phyloP scores from a whole-genome alignment of 2,329 filamentous ascomycete genomes.

The Fusarium sublunatum region DNA sequence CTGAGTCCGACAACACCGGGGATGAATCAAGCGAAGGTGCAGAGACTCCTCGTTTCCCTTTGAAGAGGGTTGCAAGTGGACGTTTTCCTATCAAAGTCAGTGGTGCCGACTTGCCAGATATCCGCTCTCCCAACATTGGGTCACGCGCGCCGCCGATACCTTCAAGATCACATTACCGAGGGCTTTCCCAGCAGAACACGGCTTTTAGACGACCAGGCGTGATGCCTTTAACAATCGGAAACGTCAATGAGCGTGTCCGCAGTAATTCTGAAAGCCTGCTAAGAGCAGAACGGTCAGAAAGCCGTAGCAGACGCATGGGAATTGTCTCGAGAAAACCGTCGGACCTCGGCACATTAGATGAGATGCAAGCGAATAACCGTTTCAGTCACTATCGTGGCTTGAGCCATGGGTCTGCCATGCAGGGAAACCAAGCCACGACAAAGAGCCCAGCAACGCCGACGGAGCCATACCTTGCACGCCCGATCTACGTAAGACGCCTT shows the following conservation, averaged over 20 bases:
- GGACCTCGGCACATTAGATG: slow-evolving; percentile 72
- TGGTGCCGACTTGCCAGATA: slow-evolving; percentile 74
- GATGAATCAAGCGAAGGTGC: slow-evolving; percentile 78
- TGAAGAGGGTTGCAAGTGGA: slow-evolving; percentile 71
- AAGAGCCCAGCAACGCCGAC: slow-evolving; percentile 70
- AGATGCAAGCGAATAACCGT: slow-evolving; percentile 70
- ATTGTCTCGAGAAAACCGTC: slow-evolving; percentile 69
- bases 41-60: slow-evolving; percentile 80
- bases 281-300: slow-evolving; percentile 64
- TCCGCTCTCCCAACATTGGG: slow-evolving; percentile 73
- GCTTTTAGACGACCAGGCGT: slow-evolving; percentile 75
- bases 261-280: slow-evolving; percentile 73
- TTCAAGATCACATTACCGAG: slow-evolving; percentile 79
- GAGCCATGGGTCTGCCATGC: slow-evolving; percentile 76
- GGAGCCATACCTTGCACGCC: slow-evolving; percentile 67
- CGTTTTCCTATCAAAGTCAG: slow-evolving; percentile 79
- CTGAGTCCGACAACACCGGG: slow-evolving; percentile 66
- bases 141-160: slow-evolving; percentile 80
- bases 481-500: slow-evolving; percentile 71
- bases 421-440: slow-evolving; percentile 57
- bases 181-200: slow-evolving; percentile 74
- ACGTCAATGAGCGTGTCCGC: slow-evolving; percentile 72
- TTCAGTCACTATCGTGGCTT: slow-evolving; percentile 75
- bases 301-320: slow-evolving; percentile 71
- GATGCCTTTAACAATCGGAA: slow-evolving; percentile 77